Percentiles rank a stretch among this genome's conserved stretches.
These are phyloP conservation scores for Sporobolomyces pararoseus DNA, from an alignment of 768 basidiomycete genomes.

Conservation along the genomic window DNA sequence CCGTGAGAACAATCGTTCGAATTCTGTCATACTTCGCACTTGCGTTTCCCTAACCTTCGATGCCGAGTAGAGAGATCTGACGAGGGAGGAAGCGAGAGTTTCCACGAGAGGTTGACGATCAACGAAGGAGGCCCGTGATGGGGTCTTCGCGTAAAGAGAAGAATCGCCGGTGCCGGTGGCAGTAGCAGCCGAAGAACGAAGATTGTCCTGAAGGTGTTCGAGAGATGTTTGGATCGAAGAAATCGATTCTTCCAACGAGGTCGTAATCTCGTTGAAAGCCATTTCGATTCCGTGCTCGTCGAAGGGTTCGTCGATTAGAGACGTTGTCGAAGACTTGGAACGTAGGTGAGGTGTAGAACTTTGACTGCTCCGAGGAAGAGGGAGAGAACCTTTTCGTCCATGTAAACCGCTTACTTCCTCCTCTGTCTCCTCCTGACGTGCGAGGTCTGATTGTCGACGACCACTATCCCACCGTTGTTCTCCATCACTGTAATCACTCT, in stretches of 20 bases:
- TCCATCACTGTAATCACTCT: neutral
- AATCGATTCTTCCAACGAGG: conserved; percentile 46
- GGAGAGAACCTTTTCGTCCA: too few relatives aligned
- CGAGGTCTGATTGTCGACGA: neutral
- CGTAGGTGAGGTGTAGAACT: neutral
- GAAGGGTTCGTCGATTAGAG: neutral
- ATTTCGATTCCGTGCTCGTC: conserved; percentile 20
- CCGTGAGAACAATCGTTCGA: conserved; percentile 72
- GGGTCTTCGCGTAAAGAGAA: too few relatives aligned
- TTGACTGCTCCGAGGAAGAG: neutral
- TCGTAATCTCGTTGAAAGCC: conserved; percentile 1
- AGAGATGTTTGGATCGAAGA: conserved; percentile 62
- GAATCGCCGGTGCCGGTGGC: too few relatives aligned
- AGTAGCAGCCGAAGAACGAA: too few relatives aligned
- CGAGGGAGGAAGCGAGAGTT: conserved; percentile 67
- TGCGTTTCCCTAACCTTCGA: conserved; percentile 74
- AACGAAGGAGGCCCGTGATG: conserved; percentile 46
- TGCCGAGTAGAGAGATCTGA: conserved; percentile 70
- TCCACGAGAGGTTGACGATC: conserved; percentile 54
- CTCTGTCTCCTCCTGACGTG: neutral
- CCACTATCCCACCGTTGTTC: neutral
- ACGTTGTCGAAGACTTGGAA: neutral
- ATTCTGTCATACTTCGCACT: conserved; percentile 70
- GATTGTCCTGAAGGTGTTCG: conserved; percentile 55
- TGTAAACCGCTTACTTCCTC: too few relatives aligned